Percentiles rank a stretch among this genome's conserved stretches.
Evolutionary conservation across 176 grass and related monocot species (phyloP).

Genomic region (Aechmea fasciata): DNA sequence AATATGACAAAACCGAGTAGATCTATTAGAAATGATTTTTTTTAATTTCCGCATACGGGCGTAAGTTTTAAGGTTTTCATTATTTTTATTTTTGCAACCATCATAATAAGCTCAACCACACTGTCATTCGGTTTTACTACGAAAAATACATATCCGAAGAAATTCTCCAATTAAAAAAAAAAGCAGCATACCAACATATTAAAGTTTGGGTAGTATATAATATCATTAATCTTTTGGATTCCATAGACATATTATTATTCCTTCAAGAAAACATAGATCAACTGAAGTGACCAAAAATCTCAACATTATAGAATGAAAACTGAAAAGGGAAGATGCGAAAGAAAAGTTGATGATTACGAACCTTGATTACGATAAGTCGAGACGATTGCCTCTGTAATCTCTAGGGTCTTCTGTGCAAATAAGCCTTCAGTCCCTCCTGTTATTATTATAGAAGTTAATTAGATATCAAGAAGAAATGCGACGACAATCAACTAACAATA

Average conservation of each 20-base stretch:
- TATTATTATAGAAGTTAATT: not conserved
- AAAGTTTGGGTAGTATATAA: too few relatives aligned
- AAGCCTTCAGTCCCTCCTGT: constrained; percentile 46
- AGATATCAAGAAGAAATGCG: not conserved
- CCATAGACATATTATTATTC: too few relatives aligned
- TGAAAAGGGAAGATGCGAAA: too few relatives aligned
- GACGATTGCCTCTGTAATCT: constrained; percentile 14
- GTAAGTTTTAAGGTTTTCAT: constrained; percentile 5
- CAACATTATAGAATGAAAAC: not conserved
- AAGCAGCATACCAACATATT: too few relatives aligned
- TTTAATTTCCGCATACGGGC: not conserved
- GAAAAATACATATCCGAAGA: not conserved
- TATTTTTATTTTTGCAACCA: constrained; percentile 18
- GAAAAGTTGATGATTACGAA: not conserved
- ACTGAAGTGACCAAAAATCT: not conserved
- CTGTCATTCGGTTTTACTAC: not conserved
- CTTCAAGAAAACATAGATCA: too few relatives aligned
- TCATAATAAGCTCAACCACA: not conserved
- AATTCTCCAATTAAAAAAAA: not conserved
- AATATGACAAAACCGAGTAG: not conserved
- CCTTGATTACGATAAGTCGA: constrained; percentile 19
- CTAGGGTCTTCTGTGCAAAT: constrained; percentile 29
- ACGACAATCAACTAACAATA: not conserved
- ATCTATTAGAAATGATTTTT: too few relatives aligned
- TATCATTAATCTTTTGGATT: too few relatives aligned